Base-by-base conservation (phyloP, 2,329 filamentous ascomycete genomes). In the Lecanicillium sp. region DNA sequence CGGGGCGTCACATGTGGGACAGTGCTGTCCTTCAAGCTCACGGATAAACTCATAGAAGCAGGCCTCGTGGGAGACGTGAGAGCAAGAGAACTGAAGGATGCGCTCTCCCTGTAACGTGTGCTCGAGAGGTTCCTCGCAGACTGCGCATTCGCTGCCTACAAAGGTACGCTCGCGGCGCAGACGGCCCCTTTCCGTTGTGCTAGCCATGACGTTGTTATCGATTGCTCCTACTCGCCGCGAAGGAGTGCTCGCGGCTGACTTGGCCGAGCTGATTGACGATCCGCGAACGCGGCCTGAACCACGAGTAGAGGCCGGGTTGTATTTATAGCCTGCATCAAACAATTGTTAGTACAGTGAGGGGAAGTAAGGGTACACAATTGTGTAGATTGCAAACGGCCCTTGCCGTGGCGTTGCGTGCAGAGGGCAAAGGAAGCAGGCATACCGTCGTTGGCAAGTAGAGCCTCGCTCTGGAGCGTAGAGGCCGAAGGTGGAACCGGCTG, bases 31-130 rank as follows among this genome's bases (percentile, higher is more conserved):
- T 50, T 97, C 89, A 43, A 90, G 85, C 56, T 96, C 90, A 54
- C 87, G 85, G 52, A 98, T 94, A 58, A 94, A 96, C 62, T 98
- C 92, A 65, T 97, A 97, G 59, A 98, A 97, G 64, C 92, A 98
- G 27, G 90, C 92, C 61, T 97, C 92, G 59, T 98, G 92, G 10
- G 90, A 88, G 44, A 98, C 90, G 62, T 98, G 92, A n/a, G 82
- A 78, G 63, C 92, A 98, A 5, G 89, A 94, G 54, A 98, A 92
- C 59, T 97, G 92, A 39, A 98, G 70, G 45, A 98, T 88, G 49
- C 88, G 81, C 66, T 98, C 92, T 43, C 92, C 92, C 36, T 86
- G 84, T 33, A 98, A 72, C 4, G 88, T 98, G 61, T 97, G 90
- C 62, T 97, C 92, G 45, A 98, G 68, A 3, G 89, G 89, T 65